Conservation (phyloP, 345 rosid genomes). For the Eucalyptus curtisii region DNA sequence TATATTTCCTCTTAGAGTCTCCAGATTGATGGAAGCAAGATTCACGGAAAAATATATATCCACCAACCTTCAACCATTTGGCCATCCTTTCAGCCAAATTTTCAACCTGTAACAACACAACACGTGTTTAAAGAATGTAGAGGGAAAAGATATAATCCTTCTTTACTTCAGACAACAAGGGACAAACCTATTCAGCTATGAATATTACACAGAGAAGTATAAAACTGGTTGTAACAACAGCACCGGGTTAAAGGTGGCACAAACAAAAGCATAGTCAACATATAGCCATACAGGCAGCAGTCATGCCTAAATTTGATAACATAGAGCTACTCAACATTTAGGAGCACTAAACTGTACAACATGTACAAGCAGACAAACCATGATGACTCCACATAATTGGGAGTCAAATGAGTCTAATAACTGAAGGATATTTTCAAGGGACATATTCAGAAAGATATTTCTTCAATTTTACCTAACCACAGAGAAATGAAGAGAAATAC, state of each 20-base stretch:
- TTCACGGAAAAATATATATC: constrained; percentile 87
- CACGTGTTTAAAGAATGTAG: neutral
- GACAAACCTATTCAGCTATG: neutral
- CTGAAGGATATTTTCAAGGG: neutral
- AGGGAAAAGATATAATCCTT: neutral
- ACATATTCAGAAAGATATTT: neutral
- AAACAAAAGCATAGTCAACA: neutral
- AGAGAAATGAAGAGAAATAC: neutral
- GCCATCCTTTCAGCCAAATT: constrained; percentile 65
- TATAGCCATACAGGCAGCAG: neutral
- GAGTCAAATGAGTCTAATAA: neutral
- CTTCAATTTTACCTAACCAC: neutral
- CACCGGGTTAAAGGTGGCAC: neutral
- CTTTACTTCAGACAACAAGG: neutral
- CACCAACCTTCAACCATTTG: constrained; percentile 86
- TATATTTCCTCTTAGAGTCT: constrained; percentile 63
- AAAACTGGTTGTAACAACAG: neutral
- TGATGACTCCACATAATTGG: neutral
- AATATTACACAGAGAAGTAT: neutral
- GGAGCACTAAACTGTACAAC: neutral
- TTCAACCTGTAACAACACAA: constrained; percentile 38
- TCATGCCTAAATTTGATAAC: neutral
- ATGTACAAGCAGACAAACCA: neutral
- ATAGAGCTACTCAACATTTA: neutral
- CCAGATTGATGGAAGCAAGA: constrained; percentile 97